These are phyloP conservation scores for Eucalyptus regnans DNA, from an alignment of 345 rosid species.

Conservation along the genomic window DNA sequence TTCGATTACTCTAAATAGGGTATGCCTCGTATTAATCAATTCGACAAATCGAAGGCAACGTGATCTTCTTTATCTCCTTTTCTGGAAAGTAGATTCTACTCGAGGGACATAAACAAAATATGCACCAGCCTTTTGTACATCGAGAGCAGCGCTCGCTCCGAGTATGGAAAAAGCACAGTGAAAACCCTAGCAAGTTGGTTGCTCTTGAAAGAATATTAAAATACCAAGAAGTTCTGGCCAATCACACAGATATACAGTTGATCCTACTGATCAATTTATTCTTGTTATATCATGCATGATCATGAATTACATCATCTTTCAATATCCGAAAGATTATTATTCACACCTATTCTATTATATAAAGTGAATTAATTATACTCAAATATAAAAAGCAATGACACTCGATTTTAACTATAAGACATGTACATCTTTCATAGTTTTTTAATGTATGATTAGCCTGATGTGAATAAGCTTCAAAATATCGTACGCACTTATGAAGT, in stretches of 20 bases:
- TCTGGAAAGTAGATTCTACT: neutral
- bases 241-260: neutral
- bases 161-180: neutral
- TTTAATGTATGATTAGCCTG: rapidly evolving
- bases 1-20: neutral
- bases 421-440: neutral
- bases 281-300: neutral
- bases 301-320: neutral
- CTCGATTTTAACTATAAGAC: neutral
- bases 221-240: neutral
- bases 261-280: neutral
- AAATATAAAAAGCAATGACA: neutral
- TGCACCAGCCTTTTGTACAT: neutral
- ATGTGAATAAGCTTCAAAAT: neutral
- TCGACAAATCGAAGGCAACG: neutral
- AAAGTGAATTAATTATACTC: neutral
- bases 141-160: neutral
- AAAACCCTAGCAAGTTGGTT: neutral
- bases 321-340: neutral
- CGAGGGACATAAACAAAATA: neutral
- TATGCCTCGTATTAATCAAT: neutral
- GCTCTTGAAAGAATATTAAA: neutral
- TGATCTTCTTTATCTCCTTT: neutral
- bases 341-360: neutral
- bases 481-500: neutral